Evolutionary conservation across 1,139 yeast species (phyloP).

Genomic region (Sugiyamaella pinicola): DNA sequence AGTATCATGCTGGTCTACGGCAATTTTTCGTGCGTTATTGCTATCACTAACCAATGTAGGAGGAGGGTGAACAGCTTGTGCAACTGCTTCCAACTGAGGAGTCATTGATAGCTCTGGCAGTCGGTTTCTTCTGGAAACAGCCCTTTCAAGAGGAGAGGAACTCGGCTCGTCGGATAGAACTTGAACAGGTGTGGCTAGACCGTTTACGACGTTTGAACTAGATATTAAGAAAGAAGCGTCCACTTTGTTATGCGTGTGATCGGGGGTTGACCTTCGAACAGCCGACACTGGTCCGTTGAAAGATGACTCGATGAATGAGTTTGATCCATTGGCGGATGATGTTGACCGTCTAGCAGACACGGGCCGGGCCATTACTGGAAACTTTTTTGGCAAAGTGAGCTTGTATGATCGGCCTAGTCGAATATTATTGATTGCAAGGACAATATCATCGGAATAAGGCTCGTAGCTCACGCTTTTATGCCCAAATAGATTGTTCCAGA

Average conservation of each 20-base stretch:
- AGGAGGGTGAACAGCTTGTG: neutral
- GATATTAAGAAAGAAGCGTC: constrained; percentile 3
- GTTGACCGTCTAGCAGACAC: constrained; percentile 1
- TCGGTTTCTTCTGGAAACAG: constrained; percentile 6
- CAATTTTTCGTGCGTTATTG: neutral
- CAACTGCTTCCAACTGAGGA: constrained; percentile 9
- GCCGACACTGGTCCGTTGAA: neutral
- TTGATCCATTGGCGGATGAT: neutral
- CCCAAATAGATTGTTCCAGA: constrained; percentile 23
- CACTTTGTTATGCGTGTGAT: neutral
- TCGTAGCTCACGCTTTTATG: constrained; percentile 17
- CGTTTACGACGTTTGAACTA: neutral
- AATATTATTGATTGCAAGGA: constrained; percentile 21
- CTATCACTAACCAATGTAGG: neutral
- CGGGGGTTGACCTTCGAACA: constrained; percentile 5
- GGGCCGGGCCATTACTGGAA: constrained; percentile 23
- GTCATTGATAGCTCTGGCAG: constrained; percentile 4
- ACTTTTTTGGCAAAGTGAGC: constrained; percentile 20
- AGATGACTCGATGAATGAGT: constrained; percentile 2
- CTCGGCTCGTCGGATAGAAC: neutral
- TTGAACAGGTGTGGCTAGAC: constrained; percentile 3
- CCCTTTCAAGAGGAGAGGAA: constrained; percentile 10
- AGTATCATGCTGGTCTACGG: constrained; percentile 3
- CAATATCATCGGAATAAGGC: constrained; percentile 23
- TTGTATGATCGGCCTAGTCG: constrained; percentile 9